phyloP scores from a whole-genome alignment of 2,329 filamentous ascomycete species.

The Fusarium sambucinum region DNA sequence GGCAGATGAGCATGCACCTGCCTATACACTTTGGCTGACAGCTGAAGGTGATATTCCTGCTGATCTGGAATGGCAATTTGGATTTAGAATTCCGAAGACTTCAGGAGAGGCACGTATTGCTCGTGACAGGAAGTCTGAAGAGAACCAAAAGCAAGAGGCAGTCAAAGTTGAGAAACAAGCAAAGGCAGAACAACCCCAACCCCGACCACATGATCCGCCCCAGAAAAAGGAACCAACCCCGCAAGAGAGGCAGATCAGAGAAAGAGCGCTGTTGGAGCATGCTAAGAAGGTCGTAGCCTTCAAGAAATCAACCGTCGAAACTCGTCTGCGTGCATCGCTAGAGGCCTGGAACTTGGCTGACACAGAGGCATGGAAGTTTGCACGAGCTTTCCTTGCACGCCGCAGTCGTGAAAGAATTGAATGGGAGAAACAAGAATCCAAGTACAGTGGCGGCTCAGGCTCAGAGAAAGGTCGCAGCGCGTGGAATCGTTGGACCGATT shows the following conservation, averaged over 20 bases:
- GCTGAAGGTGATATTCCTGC: constrained; percentile 73
- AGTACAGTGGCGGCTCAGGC: constrained; percentile 72
- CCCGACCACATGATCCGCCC: constrained; percentile 15
- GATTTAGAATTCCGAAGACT: constrained; percentile 78
- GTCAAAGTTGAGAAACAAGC: constrained; percentile 48
- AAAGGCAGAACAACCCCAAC: constrained; percentile 57
- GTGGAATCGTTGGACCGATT: constrained; percentile 55
- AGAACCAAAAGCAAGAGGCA: constrained; percentile 26
- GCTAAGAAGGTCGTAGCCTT: constrained; percentile 65
- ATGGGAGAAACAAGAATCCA: constrained; percentile 78
- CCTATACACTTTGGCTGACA: constrained; percentile 82
- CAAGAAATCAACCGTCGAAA: constrained; percentile 58
- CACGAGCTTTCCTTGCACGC: constrained; percentile 74
- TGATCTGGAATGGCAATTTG: constrained; percentile 91
- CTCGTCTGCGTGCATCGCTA: constrained; percentile 65
- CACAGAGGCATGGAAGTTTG: constrained; percentile 82
- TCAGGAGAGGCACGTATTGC: constrained; percentile 58
- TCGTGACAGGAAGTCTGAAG: constrained; percentile 25
- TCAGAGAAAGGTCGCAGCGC: constrained; percentile 58
- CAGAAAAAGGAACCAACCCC: constrained; percentile 57
- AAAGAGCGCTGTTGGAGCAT: constrained; percentile 64
- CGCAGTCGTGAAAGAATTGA: constrained; percentile 70
- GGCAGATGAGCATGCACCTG: constrained; percentile 72
- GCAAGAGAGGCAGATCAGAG: constrained; percentile 65
- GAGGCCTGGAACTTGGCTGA: constrained; percentile 79